These are phyloP conservation scores for Ceratobasidium sp. DNA, from an alignment of 1,284 basidiomycete genomes.

Conservation along the genomic window DNA sequence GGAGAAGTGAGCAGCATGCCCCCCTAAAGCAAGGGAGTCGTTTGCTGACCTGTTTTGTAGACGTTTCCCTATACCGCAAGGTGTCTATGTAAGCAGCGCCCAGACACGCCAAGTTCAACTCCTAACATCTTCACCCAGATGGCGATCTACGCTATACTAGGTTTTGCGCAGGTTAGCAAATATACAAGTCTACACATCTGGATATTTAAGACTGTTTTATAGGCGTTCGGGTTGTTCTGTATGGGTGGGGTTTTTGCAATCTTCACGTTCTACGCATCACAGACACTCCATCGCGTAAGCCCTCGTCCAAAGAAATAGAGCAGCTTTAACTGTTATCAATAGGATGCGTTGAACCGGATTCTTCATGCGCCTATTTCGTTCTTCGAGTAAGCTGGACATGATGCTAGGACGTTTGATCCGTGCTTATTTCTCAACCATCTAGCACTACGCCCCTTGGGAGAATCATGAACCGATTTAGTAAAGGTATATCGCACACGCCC, in stretches of 20 bases:
- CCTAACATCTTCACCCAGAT: not conserved
- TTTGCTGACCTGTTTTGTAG: slow-evolving; percentile 51
- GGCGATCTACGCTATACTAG: slow-evolving; percentile 21
- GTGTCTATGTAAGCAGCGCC: slow-evolving; percentile 63
- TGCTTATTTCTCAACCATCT: not conserved
- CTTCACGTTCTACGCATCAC: slow-evolving; percentile 70
- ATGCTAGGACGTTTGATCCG: not conserved
- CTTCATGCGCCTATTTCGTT: slow-evolving; percentile 80
- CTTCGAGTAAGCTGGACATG: slow-evolving; percentile 77
- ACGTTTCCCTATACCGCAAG: slow-evolving; percentile 61
- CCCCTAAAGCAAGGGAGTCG: not conserved
- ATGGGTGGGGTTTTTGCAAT: slow-evolving; percentile 59
- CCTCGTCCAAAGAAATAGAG: not conserved
- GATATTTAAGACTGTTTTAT: slow-evolving; percentile 53
- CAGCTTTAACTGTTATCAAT: slow-evolving; percentile 48
- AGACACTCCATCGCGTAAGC: slow-evolving; percentile 59
- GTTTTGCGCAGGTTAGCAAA: slow-evolving; percentile 12
- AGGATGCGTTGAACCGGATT: slow-evolving; percentile 69
- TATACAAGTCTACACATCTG: slow-evolving; percentile 1
- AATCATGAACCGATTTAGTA: slow-evolving; percentile 87
- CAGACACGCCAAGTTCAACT: not conserved
- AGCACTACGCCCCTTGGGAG: slow-evolving; percentile 74
- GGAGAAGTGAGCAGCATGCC: not conserved
- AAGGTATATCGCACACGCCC: slow-evolving; percentile 55
- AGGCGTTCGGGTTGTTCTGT: slow-evolving; percentile 40